A percentile compares a stretch with the other conserved stretches of the same genome.
Conservation (phyloP, 805 yeast species). For the Hanseniaspora opuntiae region DNA sequence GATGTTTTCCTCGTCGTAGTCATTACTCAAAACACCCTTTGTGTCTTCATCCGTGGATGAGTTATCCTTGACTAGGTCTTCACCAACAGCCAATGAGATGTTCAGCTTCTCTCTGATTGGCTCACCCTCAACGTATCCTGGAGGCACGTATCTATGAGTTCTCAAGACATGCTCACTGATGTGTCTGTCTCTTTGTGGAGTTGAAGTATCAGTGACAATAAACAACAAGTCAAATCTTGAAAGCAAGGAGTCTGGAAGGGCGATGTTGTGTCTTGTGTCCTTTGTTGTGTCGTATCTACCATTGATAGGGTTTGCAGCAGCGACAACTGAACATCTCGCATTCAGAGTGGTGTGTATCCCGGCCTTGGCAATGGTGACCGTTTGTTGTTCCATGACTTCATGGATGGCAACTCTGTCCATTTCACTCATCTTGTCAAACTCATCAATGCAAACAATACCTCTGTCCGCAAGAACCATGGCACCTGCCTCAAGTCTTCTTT, state of each 20-base stretch:
- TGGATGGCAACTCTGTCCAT: slow-evolving; percentile 95
- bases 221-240: slow-evolving; percentile 94
- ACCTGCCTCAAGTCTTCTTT: slow-evolving; percentile 92
- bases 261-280: slow-evolving; percentile 79
- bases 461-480: slow-evolving; percentile 98
- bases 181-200: slow-evolving; percentile 68
- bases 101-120: slow-evolving; percentile 71
- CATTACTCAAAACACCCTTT: slow-evolving; percentile 34
- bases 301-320: slow-evolving; percentile 97
- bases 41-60: slow-evolving; percentile 13
- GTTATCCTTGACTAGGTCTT: slow-evolving; percentile 28
- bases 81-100: slow-evolving; percentile 70
- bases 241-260: slow-evolving; percentile 86
- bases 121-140: slow-evolving; percentile 82
- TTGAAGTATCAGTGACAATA: slow-evolving; percentile 90
- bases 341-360: slow-evolving; percentile 96
- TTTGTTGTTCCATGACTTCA: slow-evolving; percentile 99
- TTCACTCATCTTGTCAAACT: slow-evolving; percentile 96
- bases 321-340: slow-evolving; percentile 90
- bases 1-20: slow-evolving; percentile 29
- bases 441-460: slow-evolving; percentile 96
- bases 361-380: slow-evolving; percentile 95
- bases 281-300: slow-evolving; percentile 85
- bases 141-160: slow-evolving; percentile 80
- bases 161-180: slow-evolving; percentile 89